Evolutionary conservation across 139 green algal genomes (phyloP).

Genomic region (Closterium sp.): DNA sequence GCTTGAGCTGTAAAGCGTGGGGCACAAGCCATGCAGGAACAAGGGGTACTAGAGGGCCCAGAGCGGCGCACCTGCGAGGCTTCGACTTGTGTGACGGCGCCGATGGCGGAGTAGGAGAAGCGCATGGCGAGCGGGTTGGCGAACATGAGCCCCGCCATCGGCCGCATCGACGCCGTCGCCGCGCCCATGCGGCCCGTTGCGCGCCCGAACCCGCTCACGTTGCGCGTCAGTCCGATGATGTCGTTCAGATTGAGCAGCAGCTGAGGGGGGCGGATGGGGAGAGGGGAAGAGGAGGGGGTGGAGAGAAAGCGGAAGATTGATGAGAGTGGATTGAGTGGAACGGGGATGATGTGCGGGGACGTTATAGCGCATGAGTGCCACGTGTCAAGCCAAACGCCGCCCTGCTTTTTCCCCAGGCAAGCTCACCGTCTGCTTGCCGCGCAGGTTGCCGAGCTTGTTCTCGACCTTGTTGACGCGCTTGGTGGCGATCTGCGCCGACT

Average conservation of each 20-base stretch:
- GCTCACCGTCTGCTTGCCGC: background rate
- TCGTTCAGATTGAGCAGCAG: background rate
- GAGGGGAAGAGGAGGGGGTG: background rate
- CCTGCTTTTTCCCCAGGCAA: background rate
- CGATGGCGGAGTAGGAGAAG: background rate
- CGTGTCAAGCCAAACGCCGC: background rate
- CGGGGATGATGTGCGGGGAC: background rate
- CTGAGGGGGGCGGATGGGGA: background rate
- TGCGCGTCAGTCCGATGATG: background rate
- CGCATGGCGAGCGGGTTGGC: background rate
- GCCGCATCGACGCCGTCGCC: background rate
- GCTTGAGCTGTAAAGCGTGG: too few species aligned
- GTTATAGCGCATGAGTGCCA: too few species aligned
- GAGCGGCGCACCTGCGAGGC: background rate
- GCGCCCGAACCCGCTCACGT: background rate
- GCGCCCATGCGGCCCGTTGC: background rate
- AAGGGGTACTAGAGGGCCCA: too few species aligned
- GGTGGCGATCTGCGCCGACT: background rate
- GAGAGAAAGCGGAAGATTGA: background rate
- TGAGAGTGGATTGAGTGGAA: too few species aligned
- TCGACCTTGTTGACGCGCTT: background rate
- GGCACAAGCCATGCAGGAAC: background rate
- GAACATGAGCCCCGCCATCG: background rate
- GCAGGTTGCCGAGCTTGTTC: background rate
- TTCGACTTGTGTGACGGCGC: background rate